Base-by-base conservation (phyloP, 1,139 yeast species). In the Blastobotrys raffinosifermentans region DNA sequence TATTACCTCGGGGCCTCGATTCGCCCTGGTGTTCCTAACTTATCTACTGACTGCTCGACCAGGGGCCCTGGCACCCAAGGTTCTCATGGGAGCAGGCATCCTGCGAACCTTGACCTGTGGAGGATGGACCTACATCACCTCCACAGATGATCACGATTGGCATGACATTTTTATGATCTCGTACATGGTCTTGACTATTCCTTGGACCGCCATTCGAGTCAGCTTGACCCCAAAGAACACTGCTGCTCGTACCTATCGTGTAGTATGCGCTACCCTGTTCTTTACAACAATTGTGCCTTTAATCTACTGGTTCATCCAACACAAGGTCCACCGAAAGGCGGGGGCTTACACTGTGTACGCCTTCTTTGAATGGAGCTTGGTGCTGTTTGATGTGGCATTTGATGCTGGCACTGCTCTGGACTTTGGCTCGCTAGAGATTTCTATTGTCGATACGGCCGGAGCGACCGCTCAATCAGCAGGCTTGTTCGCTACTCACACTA, bases 321-420 rank as follows among this genome's bases (percentile, higher is more conserved):
- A 91, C 64, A 89, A 89, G 59, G 94, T 91, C 18, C 84, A 86
- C 53, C 77, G 71, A 35, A 64, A 79, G 30, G 74, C 96, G 0
- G 98, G 98, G n/a, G 96, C 98, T 3, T 91, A 91, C 59, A 87
- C 97, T 0, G 72, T 77, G 34, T 91, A 91, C 59, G 96, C 98
- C 1, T 87, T 86, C 60, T 82, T 86, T 53, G 98, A 91, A 61
- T 91, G 98, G 98, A 66, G 83, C 0, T 68, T 91, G 55, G 84
- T 91, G 42, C 51, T 86, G 18, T 71, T 87, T 43, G 98, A 91
- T 55, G 72, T 91, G 27, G 77, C 75, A 2, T 91, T 86, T 58
- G 98, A 91, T 60, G 69, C 91, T 1, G 80, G 87, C 72, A 73
- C 94, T 1, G 70, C 77, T 15, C 47, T 69, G 20, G 97, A 89